A percentile compares a stretch with the other conserved stretches of the same genome.
These are phyloP conservation scores for Calendula officinalis DNA, from an alignment of 129 eudicot genomes.

Conservation along the genomic window DNA sequence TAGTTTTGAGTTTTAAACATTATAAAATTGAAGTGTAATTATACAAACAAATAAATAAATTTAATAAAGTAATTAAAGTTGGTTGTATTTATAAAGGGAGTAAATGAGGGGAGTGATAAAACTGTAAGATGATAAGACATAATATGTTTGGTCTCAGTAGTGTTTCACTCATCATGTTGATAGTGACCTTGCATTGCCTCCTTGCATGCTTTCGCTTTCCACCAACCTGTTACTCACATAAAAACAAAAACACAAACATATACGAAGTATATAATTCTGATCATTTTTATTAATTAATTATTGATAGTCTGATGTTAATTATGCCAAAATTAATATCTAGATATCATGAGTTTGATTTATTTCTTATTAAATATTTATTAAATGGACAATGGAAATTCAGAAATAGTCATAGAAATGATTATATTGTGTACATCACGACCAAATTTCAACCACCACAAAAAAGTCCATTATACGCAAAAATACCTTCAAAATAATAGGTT, in stretches of 20 bases:
- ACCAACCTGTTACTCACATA: conserved; percentile 12
- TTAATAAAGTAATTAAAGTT: conserved; percentile 1
- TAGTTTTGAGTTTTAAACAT: not conserved
- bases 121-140: conserved; percentile 29
- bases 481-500: too few relatives aligned
- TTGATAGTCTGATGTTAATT: too few relatives aligned
- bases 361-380: too few relatives aligned
- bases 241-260: not conserved
- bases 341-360: too few relatives aligned
- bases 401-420: too few relatives aligned
- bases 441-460: too few relatives aligned
- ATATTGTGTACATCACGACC: too few relatives aligned
- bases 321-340: too few relatives aligned
- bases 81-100: conserved; percentile 1
- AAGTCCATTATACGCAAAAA: too few relatives aligned
- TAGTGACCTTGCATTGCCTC: conserved; percentile 14
- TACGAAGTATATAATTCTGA: not conserved
- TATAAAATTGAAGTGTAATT: not conserved
- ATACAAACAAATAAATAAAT: too few relatives aligned
- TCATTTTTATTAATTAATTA: not conserved
- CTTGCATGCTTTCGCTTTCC: conserved; percentile 13
- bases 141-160: conserved; percentile 30
- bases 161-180: conserved; percentile 31
- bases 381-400: too few relatives aligned
- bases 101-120: conserved; percentile 13